These are phyloP conservation scores for Stachybotrys chlorohalonatus DNA, from an alignment of 2,329 filamentous ascomycete genomes.

Conservation along the genomic window DNA sequence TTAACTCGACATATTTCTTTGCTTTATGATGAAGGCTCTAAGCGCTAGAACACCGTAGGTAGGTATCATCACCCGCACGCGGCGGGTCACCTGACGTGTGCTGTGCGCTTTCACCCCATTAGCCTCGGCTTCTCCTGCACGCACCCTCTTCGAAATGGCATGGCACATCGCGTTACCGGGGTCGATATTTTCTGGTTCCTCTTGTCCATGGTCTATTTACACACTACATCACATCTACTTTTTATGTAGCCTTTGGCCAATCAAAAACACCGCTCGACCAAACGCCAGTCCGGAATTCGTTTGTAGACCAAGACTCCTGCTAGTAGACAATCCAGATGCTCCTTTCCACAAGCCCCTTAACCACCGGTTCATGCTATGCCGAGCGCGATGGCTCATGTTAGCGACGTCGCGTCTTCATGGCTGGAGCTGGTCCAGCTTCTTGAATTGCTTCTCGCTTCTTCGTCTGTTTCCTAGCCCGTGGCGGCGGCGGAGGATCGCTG, in stretches of 20 bases:
- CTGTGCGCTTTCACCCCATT: no score
- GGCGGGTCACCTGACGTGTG: no score
- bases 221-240: background rate
- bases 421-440: slow-evolving; percentile 17
- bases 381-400: slow-evolving; percentile 3
- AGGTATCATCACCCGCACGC: no score
- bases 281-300: background rate
- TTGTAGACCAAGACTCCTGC: background rate
- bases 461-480: slow-evolving; percentile 39
- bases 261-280: background rate
- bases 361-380: background rate
- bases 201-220: background rate
- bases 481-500: slow-evolving; percentile 43
- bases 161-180: no score
- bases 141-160: no score
- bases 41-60: no score
- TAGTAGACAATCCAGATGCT: background rate
- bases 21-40: no score
- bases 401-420: slow-evolving; percentile 20
- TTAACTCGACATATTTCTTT: no score
- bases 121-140: no score
- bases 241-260: background rate
- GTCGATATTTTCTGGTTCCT: background rate
- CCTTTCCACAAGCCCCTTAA: background rate
- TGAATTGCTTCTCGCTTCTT: slow-evolving; percentile 38